phyloP scores from a whole-genome alignment of 805 yeast species.

The Wickerhamomyces strasburgensis region DNA sequence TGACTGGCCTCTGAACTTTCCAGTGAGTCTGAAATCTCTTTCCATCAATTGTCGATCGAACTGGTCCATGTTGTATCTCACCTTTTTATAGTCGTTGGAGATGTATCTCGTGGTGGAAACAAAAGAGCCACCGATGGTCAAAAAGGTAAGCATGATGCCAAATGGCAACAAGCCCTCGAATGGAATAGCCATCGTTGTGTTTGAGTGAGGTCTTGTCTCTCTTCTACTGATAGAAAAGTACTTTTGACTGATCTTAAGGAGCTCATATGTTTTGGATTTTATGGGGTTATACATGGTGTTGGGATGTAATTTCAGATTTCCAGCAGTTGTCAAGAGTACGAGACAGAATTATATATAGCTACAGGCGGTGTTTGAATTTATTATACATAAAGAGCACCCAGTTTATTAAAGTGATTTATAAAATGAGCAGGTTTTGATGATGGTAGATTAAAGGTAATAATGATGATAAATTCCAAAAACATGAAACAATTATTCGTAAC shows the following conservation, averaged over 20 bases:
- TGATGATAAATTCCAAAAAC: neutral
- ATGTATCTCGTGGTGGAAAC: conserved; percentile 37
- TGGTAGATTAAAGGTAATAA: neutral
- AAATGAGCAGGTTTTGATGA: neutral
- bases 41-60: conserved; percentile 54
- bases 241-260: neutral
- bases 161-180: conserved; percentile 65
- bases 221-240: too few relatives aligned
- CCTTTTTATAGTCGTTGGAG: conserved; percentile 48
- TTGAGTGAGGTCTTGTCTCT: too few relatives aligned
- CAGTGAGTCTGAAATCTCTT: conserved; percentile 75
- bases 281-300: neutral
- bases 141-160: conserved; percentile 46
- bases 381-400: neutral
- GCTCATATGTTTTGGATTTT: neutral
- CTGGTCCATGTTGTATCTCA: conserved; percentile 47
- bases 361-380: too few relatives aligned
- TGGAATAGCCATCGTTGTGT: conserved; percentile 64
- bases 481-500: neutral
- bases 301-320: neutral
- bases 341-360: too few relatives aligned
- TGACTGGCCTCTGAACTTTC: conserved; percentile 63
- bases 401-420: neutral
- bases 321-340: too few relatives aligned
- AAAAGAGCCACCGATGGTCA: conserved; percentile 52